These are phyloP conservation scores for Ganoderma leucocontextum DNA, from an alignment of 1,284 basidiomycete genomes.

Conservation along the genomic window DNA sequence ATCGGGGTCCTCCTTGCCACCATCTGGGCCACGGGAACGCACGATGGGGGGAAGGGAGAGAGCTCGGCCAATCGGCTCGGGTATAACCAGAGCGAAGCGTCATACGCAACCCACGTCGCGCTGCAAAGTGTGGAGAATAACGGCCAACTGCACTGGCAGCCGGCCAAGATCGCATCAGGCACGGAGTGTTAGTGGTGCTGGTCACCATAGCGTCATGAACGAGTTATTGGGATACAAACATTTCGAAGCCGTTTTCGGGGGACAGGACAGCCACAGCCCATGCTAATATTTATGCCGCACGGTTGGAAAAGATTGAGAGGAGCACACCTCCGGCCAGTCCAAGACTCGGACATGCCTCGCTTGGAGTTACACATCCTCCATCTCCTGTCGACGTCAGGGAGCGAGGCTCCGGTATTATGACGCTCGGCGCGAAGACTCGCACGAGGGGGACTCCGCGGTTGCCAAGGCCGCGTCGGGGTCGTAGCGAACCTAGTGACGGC, in stretches of 20 bases:
- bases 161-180: neutral
- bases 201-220: neutral
- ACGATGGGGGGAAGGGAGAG: neutral
- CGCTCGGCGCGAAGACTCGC: neutral
- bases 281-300: too few relatives aligned
- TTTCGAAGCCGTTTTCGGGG: too few relatives aligned
- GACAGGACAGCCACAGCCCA: too few relatives aligned
- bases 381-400: neutral
- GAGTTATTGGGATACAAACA: neutral
- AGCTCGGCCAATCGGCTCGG: neutral
- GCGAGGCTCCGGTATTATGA: neutral
- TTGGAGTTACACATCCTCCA: too few relatives aligned
- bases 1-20: conserved; percentile 32
- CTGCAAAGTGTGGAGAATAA: neutral
- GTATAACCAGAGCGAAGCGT: neutral
- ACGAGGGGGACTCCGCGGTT: neutral
- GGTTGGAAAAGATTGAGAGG: too few relatives aligned
- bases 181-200: neutral
- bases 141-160: neutral
- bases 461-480: neutral
- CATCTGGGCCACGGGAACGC: neutral
- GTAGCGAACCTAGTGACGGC: neutral
- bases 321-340: too few relatives aligned
- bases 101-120: neutral
- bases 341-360: too few relatives aligned